Evolutionary conservation across 352 stramenopile species (phyloP).

Genomic region (Globisporangium uncinulatum): DNA sequence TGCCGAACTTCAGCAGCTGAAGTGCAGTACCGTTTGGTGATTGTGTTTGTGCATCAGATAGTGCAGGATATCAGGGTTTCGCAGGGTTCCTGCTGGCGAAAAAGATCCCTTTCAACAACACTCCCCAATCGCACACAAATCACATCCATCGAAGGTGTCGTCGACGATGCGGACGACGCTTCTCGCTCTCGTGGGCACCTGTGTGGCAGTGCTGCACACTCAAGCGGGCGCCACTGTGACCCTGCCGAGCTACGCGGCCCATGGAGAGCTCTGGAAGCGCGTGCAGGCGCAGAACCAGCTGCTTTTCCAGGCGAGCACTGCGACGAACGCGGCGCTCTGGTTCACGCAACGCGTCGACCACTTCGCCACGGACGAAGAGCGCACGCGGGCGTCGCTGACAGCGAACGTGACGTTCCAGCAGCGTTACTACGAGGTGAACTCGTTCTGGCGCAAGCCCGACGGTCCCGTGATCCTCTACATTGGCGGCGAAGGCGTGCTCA

Average conservation of each 20-base stretch:
- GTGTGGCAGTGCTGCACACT: too few species aligned
- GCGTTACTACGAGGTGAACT: constrained; percentile 71
- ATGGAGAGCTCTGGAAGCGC: constrained; percentile 43
- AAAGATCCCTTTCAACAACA: too few species aligned
- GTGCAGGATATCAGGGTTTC: too few species aligned
- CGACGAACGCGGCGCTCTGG: constrained; percentile 37
- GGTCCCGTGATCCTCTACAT: constrained; percentile 83
- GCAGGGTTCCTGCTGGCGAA: too few species aligned
- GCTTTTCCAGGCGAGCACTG: constrained; percentile 22
- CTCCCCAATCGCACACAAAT: too few species aligned
- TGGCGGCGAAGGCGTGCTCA: constrained; percentile 68
- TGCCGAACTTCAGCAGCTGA: too few species aligned
- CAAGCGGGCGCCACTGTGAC: constrained; percentile 7
- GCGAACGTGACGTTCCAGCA: constrained; percentile 55
- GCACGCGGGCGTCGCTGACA: background rate
- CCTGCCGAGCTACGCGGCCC: constrained; percentile 36
- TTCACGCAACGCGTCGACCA: constrained; percentile 71
- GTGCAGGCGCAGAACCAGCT: constrained; percentile 45
- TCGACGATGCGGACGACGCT: too few species aligned
- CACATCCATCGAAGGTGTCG: too few species aligned
- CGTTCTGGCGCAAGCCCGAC: constrained; percentile 42
- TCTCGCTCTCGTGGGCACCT: background rate
- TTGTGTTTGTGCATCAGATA: too few species aligned
- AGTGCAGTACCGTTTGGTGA: too few species aligned
- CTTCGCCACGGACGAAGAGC: constrained; percentile 15